Evolutionary conservation across 257 asterid species (phyloP).

Genomic region (Solanum corneliomulleri): DNA sequence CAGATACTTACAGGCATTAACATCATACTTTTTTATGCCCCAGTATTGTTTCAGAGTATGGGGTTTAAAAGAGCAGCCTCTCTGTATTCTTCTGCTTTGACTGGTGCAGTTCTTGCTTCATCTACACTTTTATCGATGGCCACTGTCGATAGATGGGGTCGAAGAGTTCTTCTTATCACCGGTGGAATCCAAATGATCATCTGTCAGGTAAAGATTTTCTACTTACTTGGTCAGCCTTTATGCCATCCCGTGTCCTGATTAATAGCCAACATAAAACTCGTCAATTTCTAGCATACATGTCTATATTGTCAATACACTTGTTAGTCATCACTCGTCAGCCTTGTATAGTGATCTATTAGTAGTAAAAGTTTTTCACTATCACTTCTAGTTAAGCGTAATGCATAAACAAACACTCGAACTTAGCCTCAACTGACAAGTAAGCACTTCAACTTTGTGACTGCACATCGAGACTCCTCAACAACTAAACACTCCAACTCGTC

Average conservation of each 20-base stretch:
- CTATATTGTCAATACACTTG: background rate
- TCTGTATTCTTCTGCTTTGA: constrained; percentile 67
- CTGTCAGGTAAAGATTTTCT: constrained; percentile 13
- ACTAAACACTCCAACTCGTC: background rate
- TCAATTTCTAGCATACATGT: background rate
- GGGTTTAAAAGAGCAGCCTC: constrained; percentile 55
- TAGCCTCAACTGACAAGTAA: background rate
- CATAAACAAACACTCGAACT: background rate
- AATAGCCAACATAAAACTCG: background rate
- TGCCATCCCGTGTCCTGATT: background rate
- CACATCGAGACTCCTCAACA: background rate
- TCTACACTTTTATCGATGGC: constrained; percentile 70
- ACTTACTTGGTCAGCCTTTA: background rate
- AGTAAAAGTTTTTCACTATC: background rate
- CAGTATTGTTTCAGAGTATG: constrained; percentile 70
- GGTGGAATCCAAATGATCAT: constrained; percentile 66
- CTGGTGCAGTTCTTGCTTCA: constrained; percentile 66
- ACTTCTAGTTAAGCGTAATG: background rate
- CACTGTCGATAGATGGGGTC: constrained; percentile 53
- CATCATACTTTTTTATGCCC: constrained; percentile 75
- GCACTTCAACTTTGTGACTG: background rate
- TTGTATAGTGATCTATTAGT: background rate
- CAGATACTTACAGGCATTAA: constrained; percentile 84
- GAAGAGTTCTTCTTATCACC: constrained; percentile 45
- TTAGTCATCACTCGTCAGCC: background rate